Conservation (phyloP, 2,329 filamentous ascomycete species). For the Gremmenia infestans region DNA sequence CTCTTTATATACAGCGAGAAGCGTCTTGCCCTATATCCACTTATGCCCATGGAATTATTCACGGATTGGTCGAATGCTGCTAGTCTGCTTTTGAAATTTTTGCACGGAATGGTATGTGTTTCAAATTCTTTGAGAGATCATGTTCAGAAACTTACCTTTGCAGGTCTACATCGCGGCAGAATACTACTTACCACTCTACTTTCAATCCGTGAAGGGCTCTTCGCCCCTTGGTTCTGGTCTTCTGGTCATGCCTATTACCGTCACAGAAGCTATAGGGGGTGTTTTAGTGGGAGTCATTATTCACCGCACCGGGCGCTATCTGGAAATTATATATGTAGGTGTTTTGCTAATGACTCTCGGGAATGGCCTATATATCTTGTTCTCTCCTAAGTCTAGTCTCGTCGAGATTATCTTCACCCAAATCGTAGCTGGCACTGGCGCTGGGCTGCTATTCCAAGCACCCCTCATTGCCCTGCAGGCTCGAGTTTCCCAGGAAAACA, state of each 20-base stretch:
- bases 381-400: slow-evolving; percentile 34
- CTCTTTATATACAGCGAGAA: slow-evolving; percentile 65
- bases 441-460: slow-evolving; percentile 48
- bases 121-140: neutral
- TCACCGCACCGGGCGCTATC: slow-evolving; percentile 44
- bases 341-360: slow-evolving; percentile 39
- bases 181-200: slow-evolving; percentile 55
- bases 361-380: slow-evolving; percentile 41
- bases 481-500: slow-evolving; percentile 35
- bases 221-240: slow-evolving; percentile 68
- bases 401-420: slow-evolving; percentile 43
- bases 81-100: slow-evolving; percentile 61
- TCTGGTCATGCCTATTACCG: slow-evolving; percentile 64
- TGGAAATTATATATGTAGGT: slow-evolving; percentile 41
- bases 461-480: slow-evolving; percentile 52
- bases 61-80: slow-evolving; percentile 59
- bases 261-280: slow-evolving; percentile 42
- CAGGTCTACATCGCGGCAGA: slow-evolving; percentile 44
- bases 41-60: slow-evolving; percentile 73
- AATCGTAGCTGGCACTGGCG: slow-evolving; percentile 46
- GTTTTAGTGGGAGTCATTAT: slow-evolving; percentile 51
- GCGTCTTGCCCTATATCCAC: slow-evolving; percentile 65
- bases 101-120: slow-evolving; percentile 53
- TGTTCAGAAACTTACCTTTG: neutral
- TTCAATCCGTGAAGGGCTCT: slow-evolving; percentile 70